Evolutionary conservation across 2,329 filamentous ascomycete species (phyloP), one percentile per base, ranked within the genome.

Genomic region (Hortaea werneckii): DNA sequence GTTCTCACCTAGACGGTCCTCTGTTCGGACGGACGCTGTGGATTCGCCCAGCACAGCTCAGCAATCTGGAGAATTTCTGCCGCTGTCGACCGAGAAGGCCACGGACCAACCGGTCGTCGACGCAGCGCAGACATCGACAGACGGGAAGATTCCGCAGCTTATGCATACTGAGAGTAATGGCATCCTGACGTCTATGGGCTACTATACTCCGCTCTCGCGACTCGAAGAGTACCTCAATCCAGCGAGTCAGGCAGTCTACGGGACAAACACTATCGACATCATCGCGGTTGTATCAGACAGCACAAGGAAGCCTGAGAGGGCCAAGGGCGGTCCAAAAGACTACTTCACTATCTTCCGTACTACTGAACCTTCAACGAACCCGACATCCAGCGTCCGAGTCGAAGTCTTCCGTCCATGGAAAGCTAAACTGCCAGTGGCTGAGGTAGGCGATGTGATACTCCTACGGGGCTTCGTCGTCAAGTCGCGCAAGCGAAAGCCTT

Each of bases 371-470:
- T 58, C 63, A 49, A n/a, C 56, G 47, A 13, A 50, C 41, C 10
- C 7, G 5, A 9, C 41, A 9, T 28, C 30, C 2, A 51, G 48
- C 7, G 47, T 61, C 20, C 47, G 51, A 10, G 68, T 72, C 1
- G 65, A 70, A 37, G 54, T 71, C 29, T 74, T 70, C 57, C 61
- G 71, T 0, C 64, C 69, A 0, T 70, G 65, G 55, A 63, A 61
- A 26, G 58, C 55, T 0, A 67, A 65, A 1, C 60, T 75, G 0
- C 72, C 72, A 0, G 53, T 57, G 2, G 65, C 65, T 2, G 55
- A 65, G 0, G 45, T 51, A 0, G 72, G 72, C 26, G 72, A 74
- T 37, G 62, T 72, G 0, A 54, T 75, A 0, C 49, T 75, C 26
- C 56, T 74, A 3, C 60, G 71, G 4, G 57, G 53, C 0, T 73